These are phyloP conservation scores for Trametes cubensis DNA, from an alignment of 768 basidiomycete genomes.

Conservation along the genomic window DNA sequence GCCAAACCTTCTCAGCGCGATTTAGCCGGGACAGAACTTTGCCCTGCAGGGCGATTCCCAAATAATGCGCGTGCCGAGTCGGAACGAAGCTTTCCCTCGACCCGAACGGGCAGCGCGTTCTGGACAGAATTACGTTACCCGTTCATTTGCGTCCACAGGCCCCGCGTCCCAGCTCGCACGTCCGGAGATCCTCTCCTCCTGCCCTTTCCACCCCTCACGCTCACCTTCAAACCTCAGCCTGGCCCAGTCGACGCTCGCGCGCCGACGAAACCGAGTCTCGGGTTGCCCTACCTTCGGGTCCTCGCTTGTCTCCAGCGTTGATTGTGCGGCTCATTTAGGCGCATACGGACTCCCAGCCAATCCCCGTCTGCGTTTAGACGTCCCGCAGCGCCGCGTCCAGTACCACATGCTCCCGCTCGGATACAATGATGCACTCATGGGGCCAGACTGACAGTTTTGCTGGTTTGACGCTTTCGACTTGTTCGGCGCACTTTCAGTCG, in stretches of 20 bases:
- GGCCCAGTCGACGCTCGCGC: background rate
- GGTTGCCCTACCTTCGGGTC: background rate
- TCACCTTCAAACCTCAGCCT: background rate
- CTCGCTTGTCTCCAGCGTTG: conserved; percentile 9
- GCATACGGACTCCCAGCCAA: background rate
- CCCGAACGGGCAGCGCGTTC: conserved; percentile 3
- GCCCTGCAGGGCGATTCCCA: conserved; percentile 11
- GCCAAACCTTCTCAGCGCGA: conserved; percentile 18
- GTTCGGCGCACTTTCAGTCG: background rate
- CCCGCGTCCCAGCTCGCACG: conserved; percentile 1
- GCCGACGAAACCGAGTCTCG: background rate
- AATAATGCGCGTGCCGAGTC: conserved; percentile 6
- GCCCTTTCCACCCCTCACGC: no score
- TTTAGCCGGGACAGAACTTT: conserved; percentile 15
- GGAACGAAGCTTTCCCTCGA: conserved; percentile 5
- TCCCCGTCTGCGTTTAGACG: background rate
- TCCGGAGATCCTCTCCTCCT: conserved; percentile 2
- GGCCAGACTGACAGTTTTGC: background rate
- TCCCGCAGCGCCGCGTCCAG: background rate
- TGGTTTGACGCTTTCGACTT: background rate
- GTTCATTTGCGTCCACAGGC: background rate
- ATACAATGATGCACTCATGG: background rate
- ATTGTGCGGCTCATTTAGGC: conserved; percentile 8
- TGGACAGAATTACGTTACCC: conserved; percentile 1
- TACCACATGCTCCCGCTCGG: conserved; percentile 4